Evolutionary conservation across 2,329 filamentous ascomycete genomes (phyloP), one percentile per base, ranked within the genome.

Genomic region (Aspergillus brunneoviolaceus): DNA sequence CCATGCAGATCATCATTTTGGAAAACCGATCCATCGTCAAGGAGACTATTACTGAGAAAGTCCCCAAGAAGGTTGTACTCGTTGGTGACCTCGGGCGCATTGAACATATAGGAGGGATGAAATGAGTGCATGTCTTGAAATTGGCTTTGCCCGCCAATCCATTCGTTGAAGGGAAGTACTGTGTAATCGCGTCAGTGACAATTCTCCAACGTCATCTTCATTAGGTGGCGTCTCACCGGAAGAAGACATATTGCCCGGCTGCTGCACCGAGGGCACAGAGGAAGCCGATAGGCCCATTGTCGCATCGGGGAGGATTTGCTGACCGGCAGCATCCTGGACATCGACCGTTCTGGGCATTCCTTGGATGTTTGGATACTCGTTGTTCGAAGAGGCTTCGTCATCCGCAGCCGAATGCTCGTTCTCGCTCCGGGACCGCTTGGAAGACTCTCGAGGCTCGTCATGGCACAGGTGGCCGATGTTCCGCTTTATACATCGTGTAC

Each of bases 391-490:
- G 60, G 65, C 84, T 65, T 86, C 83, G 72, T 89, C 87, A 69
- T 89, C 87, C 59, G 83, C 82, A 49, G 80, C 79, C 55, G 85
- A 81, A 61, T 82, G 78, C 63, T 81, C 84, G 64, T 81, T 80
- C 67, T 86, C 82, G 73, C 81, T 84, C 80, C 94, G 96, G 69
- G 85, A 79, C 78, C 93, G 94, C 79, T 95, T 96, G 61, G 89
- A 86, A 67, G 87, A 82, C 72, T 99, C 94, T 77, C 94, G 89
- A 68, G 93, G 94, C 79, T 98, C 95, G 79, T 99, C 95, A 81
- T 97, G 95, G 79, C 95, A 99, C 67, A 99, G 85, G 79, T 99
- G 95, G 71, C 94, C 95, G 77, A 99, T 99, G 80, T 96, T 96
- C 73, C 95, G 89, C 81, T 98, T 99, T 79, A 98, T 91, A 82